Evolutionary conservation across 2,329 filamentous ascomycete species (phyloP), one percentile per base, ranked within the genome.

Genomic region (Fusarium siculi): DNA sequence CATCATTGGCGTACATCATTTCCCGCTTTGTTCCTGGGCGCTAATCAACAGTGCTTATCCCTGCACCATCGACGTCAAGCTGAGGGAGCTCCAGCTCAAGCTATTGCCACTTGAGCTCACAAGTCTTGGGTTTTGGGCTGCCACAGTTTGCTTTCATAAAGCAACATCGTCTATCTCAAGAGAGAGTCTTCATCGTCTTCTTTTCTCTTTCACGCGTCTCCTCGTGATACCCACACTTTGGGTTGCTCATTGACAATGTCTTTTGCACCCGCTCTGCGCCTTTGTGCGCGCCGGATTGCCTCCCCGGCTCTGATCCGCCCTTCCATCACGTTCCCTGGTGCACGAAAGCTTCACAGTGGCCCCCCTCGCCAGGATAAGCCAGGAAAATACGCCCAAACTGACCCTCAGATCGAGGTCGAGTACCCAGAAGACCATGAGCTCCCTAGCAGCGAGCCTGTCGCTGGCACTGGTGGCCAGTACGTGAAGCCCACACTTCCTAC

Each of bases 401-500:
- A 97, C 78, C 89, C 94, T 55, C 90, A 87, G 62, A 92, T 97
- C 69, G 89, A 90, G 43, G 91, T 96, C 71, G 90, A 94, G 81
- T 94, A 97, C 79, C 94, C 94, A 1, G 88, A 90, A 42, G 92
- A 94, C 78, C 84, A 89, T 63, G 89, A 95, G 68, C 87, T 96
- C 74, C 94, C 94, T 15, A 87, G 88, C 46, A 92, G 91, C 64
- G 85, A 86, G 63, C 92, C 93, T 8, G 90, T 96, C 12, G 88
- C 91, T 73, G 94, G 94, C 54, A 89, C 93, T 57, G 93, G 93
- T 69, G 94, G 93, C 23, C 88, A 92, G 79, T 93, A 96, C 79
- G 93, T 93, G 83, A 95, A 94, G 85, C 92, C 94, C 32, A 97
- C 95, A 0, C 88, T 98, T 34, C 91, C 93, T 39, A 90, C 90